Evolutionary conservation across 75 land plant genomes (phyloP).

Genomic region (Pinus taeda): DNA sequence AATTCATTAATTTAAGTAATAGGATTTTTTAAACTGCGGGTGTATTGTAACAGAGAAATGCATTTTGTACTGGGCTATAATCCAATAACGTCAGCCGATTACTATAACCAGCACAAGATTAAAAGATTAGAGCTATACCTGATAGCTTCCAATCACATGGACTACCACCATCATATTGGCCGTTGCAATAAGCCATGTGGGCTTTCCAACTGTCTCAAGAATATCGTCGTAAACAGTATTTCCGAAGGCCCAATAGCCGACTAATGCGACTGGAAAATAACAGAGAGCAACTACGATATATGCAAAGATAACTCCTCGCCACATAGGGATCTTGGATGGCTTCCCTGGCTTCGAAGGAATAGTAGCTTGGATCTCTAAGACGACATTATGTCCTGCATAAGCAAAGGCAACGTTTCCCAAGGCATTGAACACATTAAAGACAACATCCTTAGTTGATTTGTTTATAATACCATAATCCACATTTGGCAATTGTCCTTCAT

Average conservation of each 20-base stretch:
- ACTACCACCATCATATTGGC: slow-evolving; percentile 63
- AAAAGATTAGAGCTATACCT: slow-evolving; percentile 15
- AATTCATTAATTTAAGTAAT: neutral
- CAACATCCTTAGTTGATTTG: slow-evolving; percentile 12
- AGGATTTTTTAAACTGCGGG: too few relatives aligned
- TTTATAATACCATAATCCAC: slow-evolving; percentile 20
- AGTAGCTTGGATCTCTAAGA: slow-evolving; percentile 69
- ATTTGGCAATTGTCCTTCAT: slow-evolving; percentile 13
- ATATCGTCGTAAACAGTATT: slow-evolving; percentile 41
- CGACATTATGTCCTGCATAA: slow-evolving; percentile 72
- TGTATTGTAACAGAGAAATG: too few relatives aligned
- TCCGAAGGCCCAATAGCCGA: slow-evolving; percentile 73
- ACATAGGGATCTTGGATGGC: slow-evolving; percentile 69
- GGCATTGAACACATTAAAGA: slow-evolving; percentile 48
- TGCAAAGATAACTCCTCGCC: slow-evolving; percentile 60
- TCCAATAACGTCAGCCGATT: neutral
- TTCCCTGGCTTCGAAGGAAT: slow-evolving; percentile 54
- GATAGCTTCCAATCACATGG: slow-evolving; percentile 77
- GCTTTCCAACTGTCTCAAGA: slow-evolving; percentile 26
- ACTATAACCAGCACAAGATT: neutral
- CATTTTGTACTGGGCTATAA: too few relatives aligned
- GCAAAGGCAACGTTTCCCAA: slow-evolving; percentile 63
- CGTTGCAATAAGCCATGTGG: slow-evolving; percentile 52
- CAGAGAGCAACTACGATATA: slow-evolving; percentile 59
- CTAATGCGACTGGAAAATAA: slow-evolving; percentile 59